phyloP scores from a whole-genome alignment of 1,139 yeast genomes.

The Yamadazyma siamensis region DNA sequence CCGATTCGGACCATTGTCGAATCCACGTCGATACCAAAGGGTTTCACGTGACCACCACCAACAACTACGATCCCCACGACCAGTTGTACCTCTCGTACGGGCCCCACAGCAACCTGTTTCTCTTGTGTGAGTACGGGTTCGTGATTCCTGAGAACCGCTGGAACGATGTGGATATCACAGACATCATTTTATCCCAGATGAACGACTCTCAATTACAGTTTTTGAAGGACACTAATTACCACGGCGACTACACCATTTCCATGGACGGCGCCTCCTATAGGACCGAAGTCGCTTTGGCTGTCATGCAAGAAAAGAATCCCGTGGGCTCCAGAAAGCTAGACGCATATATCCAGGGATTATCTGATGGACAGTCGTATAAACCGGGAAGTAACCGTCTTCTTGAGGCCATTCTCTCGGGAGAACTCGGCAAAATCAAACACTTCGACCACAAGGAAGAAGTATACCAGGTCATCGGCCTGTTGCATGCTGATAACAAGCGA shows the following conservation, averaged over 20 bases:
- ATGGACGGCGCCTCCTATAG: slow-evolving; percentile 63
- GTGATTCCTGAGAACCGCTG: slow-evolving; percentile 53
- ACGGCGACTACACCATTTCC: slow-evolving; percentile 70
- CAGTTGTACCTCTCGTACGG: slow-evolving; percentile 81
- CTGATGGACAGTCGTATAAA: slow-evolving; percentile 44
- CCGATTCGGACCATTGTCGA: slow-evolving; percentile 50
- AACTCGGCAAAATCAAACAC: slow-evolving; percentile 15
- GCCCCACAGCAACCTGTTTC: slow-evolving; percentile 78
- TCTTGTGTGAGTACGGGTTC: slow-evolving; percentile 87
- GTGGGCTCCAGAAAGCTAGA: slow-evolving; percentile 23
- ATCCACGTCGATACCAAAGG: slow-evolving; percentile 48
- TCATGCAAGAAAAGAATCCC: slow-evolving; percentile 45
- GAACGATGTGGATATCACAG: slow-evolving; percentile 68
- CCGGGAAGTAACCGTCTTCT: slow-evolving; percentile 25
- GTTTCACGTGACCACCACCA: slow-evolving; percentile 46
- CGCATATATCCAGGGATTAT: slow-evolving; percentile 35
- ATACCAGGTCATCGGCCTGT: slow-evolving; percentile 1
- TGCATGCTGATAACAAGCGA: slow-evolving; percentile 5
- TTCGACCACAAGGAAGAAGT: slow-evolving; percentile 1
- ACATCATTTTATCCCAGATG: slow-evolving; percentile 33
- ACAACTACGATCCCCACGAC: slow-evolving; percentile 37
- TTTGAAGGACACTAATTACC: slow-evolving; percentile 53
- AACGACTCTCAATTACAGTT: slow-evolving; percentile 38
- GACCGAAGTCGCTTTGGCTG: slow-evolving; percentile 72
- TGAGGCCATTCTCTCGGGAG: slow-evolving; percentile 26